Evolutionary conservation across 2,329 filamentous ascomycete species (phyloP).

Genomic region (Lasiodiplodia citricola): DNA sequence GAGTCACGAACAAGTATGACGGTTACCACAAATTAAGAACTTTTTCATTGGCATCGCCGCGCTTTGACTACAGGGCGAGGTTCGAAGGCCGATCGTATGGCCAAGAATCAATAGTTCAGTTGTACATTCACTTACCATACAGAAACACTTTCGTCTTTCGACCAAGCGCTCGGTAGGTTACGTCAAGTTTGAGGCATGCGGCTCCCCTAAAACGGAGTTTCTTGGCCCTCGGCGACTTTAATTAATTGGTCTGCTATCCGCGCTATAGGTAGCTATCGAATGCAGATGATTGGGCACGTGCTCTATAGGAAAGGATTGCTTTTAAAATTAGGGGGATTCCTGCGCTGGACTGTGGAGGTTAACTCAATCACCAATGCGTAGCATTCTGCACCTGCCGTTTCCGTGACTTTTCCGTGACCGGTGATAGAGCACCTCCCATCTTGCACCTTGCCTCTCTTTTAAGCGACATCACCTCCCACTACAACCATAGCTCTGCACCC

Average conservation of each 20-base stretch:
- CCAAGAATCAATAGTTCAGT: neutral
- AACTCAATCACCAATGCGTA: neutral
- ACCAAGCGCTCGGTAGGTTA: too few species aligned
- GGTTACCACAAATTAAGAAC: slow-evolving; percentile 5
- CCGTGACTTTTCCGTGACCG: neutral
- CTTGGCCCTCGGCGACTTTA: too few species aligned
- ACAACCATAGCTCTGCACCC: neutral
- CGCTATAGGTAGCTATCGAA: too few species aligned
- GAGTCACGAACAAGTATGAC: neutral
- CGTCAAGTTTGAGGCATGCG: too few species aligned
- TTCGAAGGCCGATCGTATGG: neutral
- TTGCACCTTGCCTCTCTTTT: neutral
- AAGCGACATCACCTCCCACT: neutral
- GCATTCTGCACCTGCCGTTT: neutral
- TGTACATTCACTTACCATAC: neutral
- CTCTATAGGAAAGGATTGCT: neutral
- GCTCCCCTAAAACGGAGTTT: too few species aligned
- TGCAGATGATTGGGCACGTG: neutral
- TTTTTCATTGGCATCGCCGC: neutral
- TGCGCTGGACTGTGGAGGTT: neutral
- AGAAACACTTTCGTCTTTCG: too few species aligned
- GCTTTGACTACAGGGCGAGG: neutral
- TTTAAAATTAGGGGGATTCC: neutral
- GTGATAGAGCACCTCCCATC: neutral
- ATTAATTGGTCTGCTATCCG: too few species aligned